Evolutionary conservation across 306 rosid species (phyloP).

Genomic region (Malus fusca): DNA sequence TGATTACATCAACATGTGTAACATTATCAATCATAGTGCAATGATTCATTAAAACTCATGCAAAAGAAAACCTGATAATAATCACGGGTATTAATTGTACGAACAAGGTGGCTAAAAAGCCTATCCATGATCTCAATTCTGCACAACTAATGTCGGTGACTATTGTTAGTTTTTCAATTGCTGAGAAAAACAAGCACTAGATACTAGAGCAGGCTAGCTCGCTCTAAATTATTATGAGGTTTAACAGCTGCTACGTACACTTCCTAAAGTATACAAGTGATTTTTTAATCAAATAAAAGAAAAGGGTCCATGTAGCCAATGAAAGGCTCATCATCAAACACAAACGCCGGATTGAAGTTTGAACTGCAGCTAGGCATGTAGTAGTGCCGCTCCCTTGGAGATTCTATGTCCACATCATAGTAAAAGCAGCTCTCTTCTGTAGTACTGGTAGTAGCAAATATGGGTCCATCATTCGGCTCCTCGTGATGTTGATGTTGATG

Average conservation of each 20-base stretch:
- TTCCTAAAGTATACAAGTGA: not conserved
- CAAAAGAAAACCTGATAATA: not conserved
- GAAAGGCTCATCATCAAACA: constrained; percentile 37
- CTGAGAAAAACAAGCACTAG: not conserved
- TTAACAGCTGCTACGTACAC: not conserved
- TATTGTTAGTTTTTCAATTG: not conserved
- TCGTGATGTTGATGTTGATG: not conserved
- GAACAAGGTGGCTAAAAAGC: not conserved
- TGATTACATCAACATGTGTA: no score
- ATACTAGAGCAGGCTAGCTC: not conserved
- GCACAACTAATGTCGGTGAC: not conserved
- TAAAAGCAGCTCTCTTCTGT: not conserved
- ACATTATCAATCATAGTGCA: no score
- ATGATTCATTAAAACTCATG: not conserved
- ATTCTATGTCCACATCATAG: not conserved
- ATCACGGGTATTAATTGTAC: not conserved
- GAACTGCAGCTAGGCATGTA: constrained; percentile 4
- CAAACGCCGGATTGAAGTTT: constrained; percentile 17
- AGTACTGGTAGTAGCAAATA: not conserved
- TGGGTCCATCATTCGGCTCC: not conserved
- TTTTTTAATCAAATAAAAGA: constrained; percentile 14
- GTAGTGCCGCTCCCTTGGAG: not conserved
- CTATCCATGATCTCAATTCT: no score
- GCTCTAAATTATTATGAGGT: not conserved
- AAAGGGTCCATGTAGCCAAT: constrained; percentile 26